Percentiles rank a stretch among this genome's conserved stretches.
Evolutionary conservation across 371 early-diverging fungal genomes (phyloP).

Genomic region (Apophysomyces variabilis): DNA sequence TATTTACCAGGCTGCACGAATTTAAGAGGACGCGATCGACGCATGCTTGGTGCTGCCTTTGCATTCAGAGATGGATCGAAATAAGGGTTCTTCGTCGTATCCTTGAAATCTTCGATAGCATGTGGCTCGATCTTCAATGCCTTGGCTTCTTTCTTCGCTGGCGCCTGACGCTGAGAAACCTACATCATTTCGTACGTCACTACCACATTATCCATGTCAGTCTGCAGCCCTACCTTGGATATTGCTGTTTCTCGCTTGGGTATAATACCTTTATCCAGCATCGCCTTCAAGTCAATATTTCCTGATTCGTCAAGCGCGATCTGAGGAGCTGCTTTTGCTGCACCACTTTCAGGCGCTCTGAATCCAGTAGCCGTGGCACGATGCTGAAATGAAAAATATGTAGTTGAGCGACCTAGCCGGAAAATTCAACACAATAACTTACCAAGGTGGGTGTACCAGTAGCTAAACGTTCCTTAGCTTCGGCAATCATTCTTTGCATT

Average conservation of each 20-base stretch:
- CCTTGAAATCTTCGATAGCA: slow-evolving; percentile 52
- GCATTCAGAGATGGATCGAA: slow-evolving; percentile 74
- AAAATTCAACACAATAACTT: no score
- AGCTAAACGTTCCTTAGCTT: slow-evolving; percentile 42
- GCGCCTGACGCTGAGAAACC: slow-evolving; percentile 48
- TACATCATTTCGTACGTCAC: slow-evolving; percentile 16
- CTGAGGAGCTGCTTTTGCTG: slow-evolving; percentile 29
- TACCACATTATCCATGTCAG: neutral
- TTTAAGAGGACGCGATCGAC: slow-evolving; percentile 64
- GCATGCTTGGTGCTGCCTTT: slow-evolving; percentile 53
- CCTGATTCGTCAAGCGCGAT: slow-evolving; percentile 38
- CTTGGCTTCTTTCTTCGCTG: slow-evolving; percentile 51
- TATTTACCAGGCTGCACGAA: slow-evolving; percentile 87
- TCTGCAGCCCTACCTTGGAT: slow-evolving; percentile 40
- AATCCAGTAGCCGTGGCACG: slow-evolving; percentile 16
- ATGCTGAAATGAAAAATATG: slow-evolving; percentile 5
- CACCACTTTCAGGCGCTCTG: slow-evolving; percentile 13
- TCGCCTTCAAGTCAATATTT: slow-evolving; percentile 51
- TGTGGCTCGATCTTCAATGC: slow-evolving; percentile 33
- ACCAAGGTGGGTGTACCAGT: no score
- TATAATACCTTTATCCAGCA: slow-evolving; percentile 57
- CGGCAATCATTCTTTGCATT: slow-evolving; percentile 56
- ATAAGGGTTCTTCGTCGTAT: slow-evolving; percentile 85
- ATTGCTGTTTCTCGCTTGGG: slow-evolving; percentile 58
- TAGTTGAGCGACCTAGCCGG: neutral